These are phyloP conservation scores for Verticillium albo-atrum DNA, from an alignment of 2,329 filamentous ascomycete species.

Conservation along the genomic window DNA sequence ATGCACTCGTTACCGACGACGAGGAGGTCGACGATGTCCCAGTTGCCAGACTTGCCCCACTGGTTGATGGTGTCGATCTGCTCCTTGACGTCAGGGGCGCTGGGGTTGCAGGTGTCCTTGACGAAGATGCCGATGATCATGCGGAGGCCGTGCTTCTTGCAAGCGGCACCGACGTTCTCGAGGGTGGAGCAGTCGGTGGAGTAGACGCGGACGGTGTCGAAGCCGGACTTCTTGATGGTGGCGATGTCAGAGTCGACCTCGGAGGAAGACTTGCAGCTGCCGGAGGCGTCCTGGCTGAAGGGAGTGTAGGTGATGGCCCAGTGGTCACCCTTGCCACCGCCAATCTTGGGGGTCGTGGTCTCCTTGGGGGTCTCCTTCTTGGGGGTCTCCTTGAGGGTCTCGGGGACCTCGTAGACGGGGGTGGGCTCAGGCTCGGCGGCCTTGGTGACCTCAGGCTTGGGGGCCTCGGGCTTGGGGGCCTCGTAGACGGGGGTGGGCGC, in stretches of 20 bases:
- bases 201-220: slow-evolving; percentile 76
- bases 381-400: slow-evolving; percentile 8
- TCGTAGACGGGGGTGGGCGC: slow-evolving; percentile 14
- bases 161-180: slow-evolving; percentile 67
- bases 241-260: slow-evolving; percentile 57
- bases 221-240: slow-evolving; percentile 60
- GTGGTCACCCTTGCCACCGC: slow-evolving; percentile 43
- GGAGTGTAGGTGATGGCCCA: slow-evolving; percentile 81
- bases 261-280: slow-evolving; percentile 60
- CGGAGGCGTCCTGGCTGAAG: slow-evolving; percentile 50
- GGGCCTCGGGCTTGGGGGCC: slow-evolving; percentile 17
- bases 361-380: slow-evolving; percentile 17
- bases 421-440: slow-evolving; percentile 16
- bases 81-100: slow-evolving; percentile 55
- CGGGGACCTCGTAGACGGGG: not conserved
- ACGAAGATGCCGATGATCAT: slow-evolving; percentile 89
- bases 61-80: slow-evolving; percentile 70
- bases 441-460: slow-evolving; percentile 10
- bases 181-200: slow-evolving; percentile 86
- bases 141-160: slow-evolving; percentile 61
- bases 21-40: slow-evolving; percentile 72
- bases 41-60: slow-evolving; percentile 58
- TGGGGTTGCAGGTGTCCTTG: slow-evolving; percentile 56
- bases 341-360: slow-evolving; percentile 25
- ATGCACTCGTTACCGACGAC: slow-evolving; percentile 90